Base-by-base conservation (phyloP, 176 grass and related monocot species). In the Oryza australiensis region DNA sequence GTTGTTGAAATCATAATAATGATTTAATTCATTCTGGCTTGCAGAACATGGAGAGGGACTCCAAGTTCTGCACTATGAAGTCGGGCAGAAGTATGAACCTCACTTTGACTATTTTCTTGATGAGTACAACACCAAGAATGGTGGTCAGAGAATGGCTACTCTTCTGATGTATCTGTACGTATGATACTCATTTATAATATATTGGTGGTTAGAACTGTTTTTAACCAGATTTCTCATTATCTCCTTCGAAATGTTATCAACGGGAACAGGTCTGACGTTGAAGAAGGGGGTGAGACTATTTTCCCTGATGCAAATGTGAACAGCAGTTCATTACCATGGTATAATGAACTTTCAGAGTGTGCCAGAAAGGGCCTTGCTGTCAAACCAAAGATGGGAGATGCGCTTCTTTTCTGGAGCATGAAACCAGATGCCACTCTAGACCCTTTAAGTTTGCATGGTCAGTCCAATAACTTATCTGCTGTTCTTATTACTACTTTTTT, bases 101-200 rank as follows among this genome's bases (percentile, higher is more conserved):
- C 95, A 94, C 62, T 98, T 82, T 82, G 95, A 98, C 75, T 98
- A 94, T 82, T 94, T 98, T 82, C 70, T 86, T 65, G 95, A 94
- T 22, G 92, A 93, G 81, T 98, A 82, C 43, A 98, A 98, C 82
- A 93, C 82, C 8, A 94, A 89, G 73, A 98, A 93, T 77, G 95
- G 95, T 74, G 95, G 92, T 22, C 95, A 98, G 32, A 74, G 95
- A 65, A 91, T 98, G 90, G 90, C 95, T 77, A 98, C 95, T 42
- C 26, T 98, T 79, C 86, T 98, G n/a, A 98, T 98, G 92, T 98
- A 98, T 91, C 78, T 98, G 92, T 98, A 98, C 16, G 92, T 94
- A 75, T 43, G 37, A 16, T 66, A 46, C 33, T 18, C 27, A 83
- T 74, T 46, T 26, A 3, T 68, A 46, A 82, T 42, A 1, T 48